These are phyloP conservation scores for Pezicula radicicola DNA, from an alignment of 2,329 filamentous ascomycete species.

Conservation along the genomic window DNA sequence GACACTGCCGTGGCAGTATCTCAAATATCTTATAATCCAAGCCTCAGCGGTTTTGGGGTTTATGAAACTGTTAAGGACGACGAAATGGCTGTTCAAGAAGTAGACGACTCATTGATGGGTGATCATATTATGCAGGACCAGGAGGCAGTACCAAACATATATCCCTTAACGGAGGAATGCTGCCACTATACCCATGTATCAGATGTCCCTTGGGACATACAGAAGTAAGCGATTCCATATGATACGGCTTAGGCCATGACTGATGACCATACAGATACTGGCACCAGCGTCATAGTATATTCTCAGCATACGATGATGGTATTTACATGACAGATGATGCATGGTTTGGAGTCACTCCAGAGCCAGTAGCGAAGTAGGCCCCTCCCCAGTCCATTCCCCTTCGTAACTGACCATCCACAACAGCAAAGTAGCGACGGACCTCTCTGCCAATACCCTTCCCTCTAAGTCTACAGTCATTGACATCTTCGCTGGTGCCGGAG, in stretches of 20 bases:
- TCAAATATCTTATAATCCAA: too few species aligned
- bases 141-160: background rate
- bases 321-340: constrained; percentile 89
- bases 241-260: background rate
- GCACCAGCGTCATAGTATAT: constrained; percentile 83
- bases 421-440: constrained; percentile 73
- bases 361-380: constrained; percentile 78
- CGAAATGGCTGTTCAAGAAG: background rate
- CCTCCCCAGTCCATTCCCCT: background rate
- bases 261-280: constrained; percentile 65
- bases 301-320: constrained; percentile 81
- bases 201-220: constrained; percentile 78
- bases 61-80: too few species aligned
- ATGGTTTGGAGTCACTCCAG: constrained; percentile 96
- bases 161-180: constrained; percentile 57
- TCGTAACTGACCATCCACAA: constrained; percentile 2
- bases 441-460: constrained; percentile 42
- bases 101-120: background rate
- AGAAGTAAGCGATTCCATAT: constrained; percentile 59
- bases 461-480: constrained; percentile 61
- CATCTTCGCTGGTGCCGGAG: constrained; percentile 86
- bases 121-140: background rate
- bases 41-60: too few species aligned
- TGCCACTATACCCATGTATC: constrained; percentile 70
- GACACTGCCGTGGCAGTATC: too few species aligned